A percentile compares a stretch with the other conserved stretches of the same genome.
Conservation (phyloP, 2,329 filamentous ascomycete species). For the Alternaria incomplexa region DNA sequence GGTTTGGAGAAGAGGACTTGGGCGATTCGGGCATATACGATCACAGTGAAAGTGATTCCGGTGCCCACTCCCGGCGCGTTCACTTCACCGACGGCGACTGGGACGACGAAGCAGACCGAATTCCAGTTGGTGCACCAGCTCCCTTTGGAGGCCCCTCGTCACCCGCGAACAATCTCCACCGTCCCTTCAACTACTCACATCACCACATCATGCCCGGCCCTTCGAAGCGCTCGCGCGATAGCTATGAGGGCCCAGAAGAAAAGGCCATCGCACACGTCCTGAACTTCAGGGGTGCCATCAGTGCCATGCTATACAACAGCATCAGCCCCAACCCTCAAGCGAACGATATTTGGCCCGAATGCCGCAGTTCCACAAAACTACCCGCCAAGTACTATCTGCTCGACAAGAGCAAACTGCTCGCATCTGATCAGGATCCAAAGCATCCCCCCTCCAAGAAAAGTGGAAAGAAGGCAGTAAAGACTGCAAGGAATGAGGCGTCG, state of each 20-base stretch:
- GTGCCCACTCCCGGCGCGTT: not conserved
- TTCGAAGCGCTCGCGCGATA: conserved; percentile 28
- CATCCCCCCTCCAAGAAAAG: not conserved
- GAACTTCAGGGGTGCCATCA: conserved; percentile 27
- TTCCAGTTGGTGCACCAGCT: not conserved
- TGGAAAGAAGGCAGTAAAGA: not conserved
- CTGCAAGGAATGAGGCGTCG: not conserved
- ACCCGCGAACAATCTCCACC: not conserved
- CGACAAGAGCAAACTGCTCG: conserved; percentile 4
- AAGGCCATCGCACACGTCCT: conserved; percentile 21
- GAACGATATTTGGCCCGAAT: conserved; percentile 47
- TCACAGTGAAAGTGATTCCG: not conserved
- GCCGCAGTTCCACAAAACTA: conserved; percentile 34
- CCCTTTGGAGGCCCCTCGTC: not conserved
- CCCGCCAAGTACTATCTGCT: conserved; percentile 34
- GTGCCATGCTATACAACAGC: conserved; percentile 31
- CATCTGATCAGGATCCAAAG: not conserved
- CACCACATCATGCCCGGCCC: conserved; percentile 1
- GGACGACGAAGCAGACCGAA: not conserved
- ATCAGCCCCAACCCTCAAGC: conserved; percentile 25
- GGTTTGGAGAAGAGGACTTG: not conserved
- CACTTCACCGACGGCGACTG: not conserved
- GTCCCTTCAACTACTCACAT: not conserved
- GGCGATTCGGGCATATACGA: not conserved
- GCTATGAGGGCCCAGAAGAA: conserved; percentile 17